Evolutionary conservation across 257 asterid genomes (phyloP).

Genomic region (Ehretia macrophylla): DNA sequence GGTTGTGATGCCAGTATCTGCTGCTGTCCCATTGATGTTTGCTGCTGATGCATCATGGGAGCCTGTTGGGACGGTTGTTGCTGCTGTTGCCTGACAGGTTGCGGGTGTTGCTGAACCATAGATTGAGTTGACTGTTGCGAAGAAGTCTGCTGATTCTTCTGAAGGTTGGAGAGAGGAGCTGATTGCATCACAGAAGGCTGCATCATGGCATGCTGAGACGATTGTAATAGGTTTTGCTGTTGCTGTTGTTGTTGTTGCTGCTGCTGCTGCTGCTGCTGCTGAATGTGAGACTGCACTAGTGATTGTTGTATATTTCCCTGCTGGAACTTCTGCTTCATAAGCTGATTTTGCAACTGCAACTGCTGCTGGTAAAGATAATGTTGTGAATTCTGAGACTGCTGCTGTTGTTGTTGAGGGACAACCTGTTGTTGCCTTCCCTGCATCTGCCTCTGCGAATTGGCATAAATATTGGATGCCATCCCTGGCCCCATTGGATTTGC

Average conservation of each 20-base stretch:
- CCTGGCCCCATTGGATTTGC: constrained; percentile 81
- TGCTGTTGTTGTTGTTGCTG: constrained; percentile 37
- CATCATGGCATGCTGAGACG: constrained; percentile 73
- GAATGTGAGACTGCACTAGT: constrained; percentile 66
- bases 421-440: constrained; percentile 73
- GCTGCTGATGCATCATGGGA: constrained; percentile 60
- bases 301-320: constrained; percentile 65
- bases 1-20: constrained; percentile 44
- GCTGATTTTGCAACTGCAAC: constrained; percentile 63
- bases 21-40: constrained; percentile 52
- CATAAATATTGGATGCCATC: constrained; percentile 58
- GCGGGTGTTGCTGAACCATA: constrained; percentile 79
- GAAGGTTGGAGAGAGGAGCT: constrained; percentile 58
- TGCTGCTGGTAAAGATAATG: constrained; percentile 75
- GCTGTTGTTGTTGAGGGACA: constrained; percentile 69
- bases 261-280: constrained; percentile 42
- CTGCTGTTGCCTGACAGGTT: constrained; percentile 58
- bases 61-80: constrained; percentile 42
- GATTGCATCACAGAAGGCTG: constrained; percentile 74
- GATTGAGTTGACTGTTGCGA: constrained; percentile 70
- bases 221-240: constrained; percentile 61
- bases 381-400: constrained; percentile 68
- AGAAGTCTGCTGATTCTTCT: constrained; percentile 74
- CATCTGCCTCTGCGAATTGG: constrained; percentile 77
- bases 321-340: constrained; percentile 67